phyloP scores from a whole-genome alignment of 2,329 filamentous ascomycete species.

The Colletotrichum sp. region DNA sequence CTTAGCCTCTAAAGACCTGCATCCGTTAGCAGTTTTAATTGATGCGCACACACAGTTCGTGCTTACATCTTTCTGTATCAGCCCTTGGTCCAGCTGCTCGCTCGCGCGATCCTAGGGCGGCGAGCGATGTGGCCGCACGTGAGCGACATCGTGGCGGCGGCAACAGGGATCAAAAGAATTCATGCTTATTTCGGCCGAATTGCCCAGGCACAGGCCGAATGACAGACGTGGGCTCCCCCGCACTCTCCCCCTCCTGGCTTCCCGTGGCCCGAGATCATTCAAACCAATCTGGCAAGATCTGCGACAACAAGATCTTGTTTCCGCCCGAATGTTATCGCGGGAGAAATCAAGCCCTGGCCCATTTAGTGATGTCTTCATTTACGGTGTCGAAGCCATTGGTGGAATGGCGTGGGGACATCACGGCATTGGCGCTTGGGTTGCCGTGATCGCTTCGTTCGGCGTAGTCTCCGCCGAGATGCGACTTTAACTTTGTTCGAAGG shows the following conservation, averaged over 20 bases:
- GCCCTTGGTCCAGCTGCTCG: neutral
- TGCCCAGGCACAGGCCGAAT: neutral
- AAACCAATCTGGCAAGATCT: neutral
- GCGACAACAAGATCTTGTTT: neutral
- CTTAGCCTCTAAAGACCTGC: neutral
- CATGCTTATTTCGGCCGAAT: neutral
- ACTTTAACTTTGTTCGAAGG: neutral
- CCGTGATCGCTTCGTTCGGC: conserved; percentile 11
- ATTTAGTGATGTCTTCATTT: neutral
- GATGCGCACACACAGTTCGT: neutral
- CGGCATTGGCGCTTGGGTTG: neutral
- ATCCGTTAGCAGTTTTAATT: neutral
- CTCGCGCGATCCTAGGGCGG: neutral
- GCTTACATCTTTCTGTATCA: neutral
- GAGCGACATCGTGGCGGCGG: neutral
- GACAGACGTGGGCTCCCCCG: neutral
- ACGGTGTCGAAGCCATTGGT: neutral
- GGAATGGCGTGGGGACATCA: conserved; percentile 2
- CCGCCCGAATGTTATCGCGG: neutral
- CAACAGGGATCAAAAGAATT: neutral
- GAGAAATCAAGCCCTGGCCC: neutral
- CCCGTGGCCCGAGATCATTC: neutral
- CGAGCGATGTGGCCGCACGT: neutral
- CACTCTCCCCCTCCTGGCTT: neutral
- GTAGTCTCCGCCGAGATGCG: conserved; percentile 13